Percentiles rank a stretch among this genome's conserved stretches.
Evolutionary conservation across 2,329 filamentous ascomycete species (phyloP).

Genomic region (Cryphonectria nitschkei): DNA sequence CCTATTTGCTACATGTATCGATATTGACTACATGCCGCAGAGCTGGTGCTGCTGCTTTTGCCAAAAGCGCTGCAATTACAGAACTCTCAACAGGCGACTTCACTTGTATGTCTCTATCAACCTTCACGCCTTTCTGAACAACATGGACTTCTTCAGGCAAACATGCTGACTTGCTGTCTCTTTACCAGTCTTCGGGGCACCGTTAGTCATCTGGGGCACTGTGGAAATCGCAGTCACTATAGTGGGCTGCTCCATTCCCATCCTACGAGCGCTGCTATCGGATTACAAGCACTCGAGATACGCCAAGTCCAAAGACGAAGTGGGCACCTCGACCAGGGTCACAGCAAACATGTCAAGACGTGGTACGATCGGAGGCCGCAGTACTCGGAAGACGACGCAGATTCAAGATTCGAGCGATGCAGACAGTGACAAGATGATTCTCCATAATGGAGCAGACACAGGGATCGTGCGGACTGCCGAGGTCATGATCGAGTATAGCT

Average conservation of each 20-base stretch:
- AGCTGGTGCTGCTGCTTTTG: neutral
- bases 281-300: neutral
- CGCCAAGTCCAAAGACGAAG: neutral
- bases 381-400: neutral
- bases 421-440: neutral
- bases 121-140: neutral
- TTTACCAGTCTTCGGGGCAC: neutral
- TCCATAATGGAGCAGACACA: neutral
- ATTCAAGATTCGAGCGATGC: neutral
- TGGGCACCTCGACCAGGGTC: neutral
- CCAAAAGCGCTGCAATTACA: neutral
- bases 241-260: slow-evolving; percentile 8
- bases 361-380: neutral
- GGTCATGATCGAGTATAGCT: neutral
- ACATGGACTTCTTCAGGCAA: neutral
- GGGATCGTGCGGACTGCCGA: neutral
- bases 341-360: slow-evolving; percentile 1
- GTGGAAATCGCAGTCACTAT: slow-evolving; percentile 10
- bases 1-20: neutral
- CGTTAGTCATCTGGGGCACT: neutral
- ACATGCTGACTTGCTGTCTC: neutral
- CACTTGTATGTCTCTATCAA: neutral
- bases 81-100: neutral
- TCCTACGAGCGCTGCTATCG: slow-evolving; percentile 7
- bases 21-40: neutral